Evolutionary conservation across 805 yeast genomes (phyloP).

Genomic region (Torulaspora indica): DNA sequence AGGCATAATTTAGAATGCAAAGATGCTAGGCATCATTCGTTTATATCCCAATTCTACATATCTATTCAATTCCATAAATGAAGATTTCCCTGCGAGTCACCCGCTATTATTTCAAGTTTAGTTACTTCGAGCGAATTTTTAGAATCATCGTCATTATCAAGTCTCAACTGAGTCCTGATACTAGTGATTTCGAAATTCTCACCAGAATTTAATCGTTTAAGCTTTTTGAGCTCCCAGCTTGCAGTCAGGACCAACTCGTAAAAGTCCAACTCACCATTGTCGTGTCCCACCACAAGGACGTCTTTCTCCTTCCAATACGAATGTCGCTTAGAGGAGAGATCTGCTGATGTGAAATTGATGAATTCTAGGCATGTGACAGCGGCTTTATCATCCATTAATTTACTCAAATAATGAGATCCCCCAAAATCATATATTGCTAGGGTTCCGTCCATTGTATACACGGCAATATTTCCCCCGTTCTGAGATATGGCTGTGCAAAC

Average conservation of each 20-base stretch:
- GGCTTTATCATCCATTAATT: conserved; percentile 21
- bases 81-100: conserved; percentile 51
- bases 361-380: conserved; percentile 30
- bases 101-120: conserved; percentile 45
- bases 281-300: conserved; percentile 38
- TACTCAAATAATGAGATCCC: conserved; percentile 42
- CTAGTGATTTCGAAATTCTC: conserved; percentile 16
- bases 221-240: conserved; percentile 25
- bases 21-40: background rate
- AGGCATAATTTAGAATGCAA: background rate
- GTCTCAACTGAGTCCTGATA: conserved; percentile 13
- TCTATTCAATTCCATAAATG: conserved; percentile 42
- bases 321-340: conserved; percentile 31
- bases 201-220: conserved; percentile 26
- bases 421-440: conserved; percentile 46
- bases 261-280: conserved; percentile 31
- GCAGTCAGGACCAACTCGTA: conserved; percentile 31
- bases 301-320: conserved; percentile 39
- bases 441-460: conserved; percentile 20
- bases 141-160: conserved; percentile 9
- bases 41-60: background rate
- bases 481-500: conserved; percentile 45
- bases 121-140: conserved; percentile 27
- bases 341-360: conserved; percentile 14
- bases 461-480: conserved; percentile 51